Base-by-base conservation (phyloP, 805 yeast species). In the Wickerhamia fluorescens region DNA sequence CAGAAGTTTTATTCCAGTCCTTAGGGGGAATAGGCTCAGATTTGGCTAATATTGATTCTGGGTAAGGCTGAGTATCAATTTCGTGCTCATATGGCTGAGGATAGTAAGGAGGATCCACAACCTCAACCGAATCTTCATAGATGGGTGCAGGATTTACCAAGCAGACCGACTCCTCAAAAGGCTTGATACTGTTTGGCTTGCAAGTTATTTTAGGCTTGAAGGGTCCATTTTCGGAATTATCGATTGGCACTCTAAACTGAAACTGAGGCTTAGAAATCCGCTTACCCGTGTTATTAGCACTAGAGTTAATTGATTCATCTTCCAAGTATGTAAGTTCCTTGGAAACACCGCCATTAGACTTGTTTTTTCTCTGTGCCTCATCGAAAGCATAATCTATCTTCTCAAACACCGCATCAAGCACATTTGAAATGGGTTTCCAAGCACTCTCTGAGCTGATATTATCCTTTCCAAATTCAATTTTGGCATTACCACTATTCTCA, bases 71-170 rank as follows among this genome's bases (percentile, higher is more conserved):
- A 20, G 66, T 56, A 44, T 67, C 66, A 25, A 89, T 89, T 53
- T 89, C 97, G 21, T 56, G 52, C 26, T 63, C 71, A 46, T 92
- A 89, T 0, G 98, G 98, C 28, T 92, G 92, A 7, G 67, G 68
- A 47, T 76, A 81, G 51, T 77, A 84, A 7, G 69, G 51, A 3
- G 83, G 79, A 18, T 58, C 56, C 1, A 35, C 24, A 4, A 15
- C 11, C 14, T 59, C 61, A 4, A 61, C 67, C 4, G 48, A 38
- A 6, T 46, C 51, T 9, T 38, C 45, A 24, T 42, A 30, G 2
- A 23, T 17, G 24, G 48, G 23, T 35, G 53, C 24, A 56, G 59
- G 44, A 70, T 44, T 31, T 37, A 41, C 33, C 22, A 56, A 25
- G 14, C 39, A 25, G 24, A 69, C 34, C 5, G 75, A 58, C 16